Conservation (phyloP, 176 grass and related monocot species). For the Poa annua region DNA sequence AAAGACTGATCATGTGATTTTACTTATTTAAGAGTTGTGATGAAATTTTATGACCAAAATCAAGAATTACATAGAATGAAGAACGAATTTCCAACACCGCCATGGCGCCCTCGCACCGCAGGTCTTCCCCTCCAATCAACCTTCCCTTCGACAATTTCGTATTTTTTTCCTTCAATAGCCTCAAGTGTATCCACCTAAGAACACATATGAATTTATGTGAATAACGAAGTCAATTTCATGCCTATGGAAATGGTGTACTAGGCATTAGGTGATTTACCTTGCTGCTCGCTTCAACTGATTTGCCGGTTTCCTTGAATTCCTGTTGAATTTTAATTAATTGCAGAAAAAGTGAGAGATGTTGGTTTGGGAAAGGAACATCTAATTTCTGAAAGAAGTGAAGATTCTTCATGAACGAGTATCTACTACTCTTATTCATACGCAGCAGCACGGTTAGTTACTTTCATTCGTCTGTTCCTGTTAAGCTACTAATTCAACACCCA, state of each 20-base stretch:
- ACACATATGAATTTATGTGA: constrained; percentile 9
- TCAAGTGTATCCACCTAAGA: constrained; percentile 26
- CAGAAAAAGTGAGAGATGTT: background rate
- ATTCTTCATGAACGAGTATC: background rate
- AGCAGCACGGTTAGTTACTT: background rate
- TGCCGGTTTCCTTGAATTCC: constrained; percentile 19
- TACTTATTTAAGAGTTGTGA: background rate
- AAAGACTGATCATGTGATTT: background rate
- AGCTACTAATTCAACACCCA: background rate
- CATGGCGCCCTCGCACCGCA: constrained; percentile 54
- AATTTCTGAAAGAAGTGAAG: background rate
- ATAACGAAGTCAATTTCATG: constrained; percentile 17
- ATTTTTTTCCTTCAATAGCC: constrained; percentile 21
- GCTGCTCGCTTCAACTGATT: background rate
- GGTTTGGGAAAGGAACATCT: background rate
- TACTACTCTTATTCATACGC: background rate
- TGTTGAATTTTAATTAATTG: background rate
- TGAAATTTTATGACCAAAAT: background rate
- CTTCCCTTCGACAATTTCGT: constrained; percentile 53
- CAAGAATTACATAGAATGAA: constrained; percentile 48
- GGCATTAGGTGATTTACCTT: background rate
- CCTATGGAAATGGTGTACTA: background rate
- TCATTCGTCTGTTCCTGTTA: background rate
- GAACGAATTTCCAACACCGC: constrained; percentile 50
- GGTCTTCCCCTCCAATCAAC: constrained; percentile 62